Conservation (phyloP, 768 basidiomycete genomes). For the Lenzites betulinus region DNA sequence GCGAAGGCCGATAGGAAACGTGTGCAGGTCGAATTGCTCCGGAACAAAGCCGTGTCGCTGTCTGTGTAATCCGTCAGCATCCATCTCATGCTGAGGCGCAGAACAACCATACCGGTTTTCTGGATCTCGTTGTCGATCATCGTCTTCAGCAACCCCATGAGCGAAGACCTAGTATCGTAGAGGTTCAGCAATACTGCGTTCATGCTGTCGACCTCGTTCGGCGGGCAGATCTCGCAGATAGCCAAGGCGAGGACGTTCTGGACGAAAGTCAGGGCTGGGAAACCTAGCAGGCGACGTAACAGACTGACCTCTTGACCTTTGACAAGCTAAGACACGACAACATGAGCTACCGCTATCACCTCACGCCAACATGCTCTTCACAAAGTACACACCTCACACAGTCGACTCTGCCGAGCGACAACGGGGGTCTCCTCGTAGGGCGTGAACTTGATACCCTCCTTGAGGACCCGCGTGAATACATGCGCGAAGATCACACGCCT, state of each 20-base stretch:
- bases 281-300: background rate
- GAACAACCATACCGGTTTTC: slow-evolving; percentile 64
- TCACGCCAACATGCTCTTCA: background rate
- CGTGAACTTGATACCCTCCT: slow-evolving; percentile 78
- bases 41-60: slow-evolving; percentile 79
- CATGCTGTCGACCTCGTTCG: slow-evolving; percentile 79
- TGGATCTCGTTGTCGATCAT: slow-evolving; percentile 87
- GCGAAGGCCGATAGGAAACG: slow-evolving; percentile 85
- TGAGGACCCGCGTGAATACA: slow-evolving; percentile 79
- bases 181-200: slow-evolving; percentile 83
- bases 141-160: slow-evolving; percentile 74
- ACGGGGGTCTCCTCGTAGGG: slow-evolving; percentile 47
- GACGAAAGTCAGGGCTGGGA: background rate
- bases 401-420: slow-evolving; percentile 30
- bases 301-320: slow-evolving; percentile 68
- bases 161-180: slow-evolving; percentile 74
- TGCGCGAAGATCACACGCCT: slow-evolving; percentile 82
- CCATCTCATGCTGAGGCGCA: background rate
- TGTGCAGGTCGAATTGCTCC: slow-evolving; percentile 87
- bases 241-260: slow-evolving; percentile 82
- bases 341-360: background rate
- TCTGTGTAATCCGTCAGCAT: slow-evolving; percentile 43
- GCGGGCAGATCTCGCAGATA: slow-evolving; percentile 84
- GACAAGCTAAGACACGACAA: slow-evolving; percentile 52
- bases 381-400: slow-evolving; percentile 36